Conservation (phyloP, 2,329 filamentous ascomycete species). For the Nemania sp. region DNA sequence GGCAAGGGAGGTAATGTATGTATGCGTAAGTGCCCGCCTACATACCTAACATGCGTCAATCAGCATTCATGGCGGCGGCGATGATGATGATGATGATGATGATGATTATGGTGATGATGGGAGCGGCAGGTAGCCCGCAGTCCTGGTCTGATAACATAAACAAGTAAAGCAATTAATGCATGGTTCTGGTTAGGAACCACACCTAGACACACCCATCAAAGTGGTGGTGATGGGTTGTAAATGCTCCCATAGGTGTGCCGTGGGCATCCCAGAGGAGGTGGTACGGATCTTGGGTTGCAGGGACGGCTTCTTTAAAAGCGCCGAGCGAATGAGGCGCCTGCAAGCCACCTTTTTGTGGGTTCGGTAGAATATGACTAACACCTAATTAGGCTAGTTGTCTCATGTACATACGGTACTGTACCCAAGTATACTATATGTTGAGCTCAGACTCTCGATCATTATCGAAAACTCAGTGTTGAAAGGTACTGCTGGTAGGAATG, state of each 20-base stretch:
- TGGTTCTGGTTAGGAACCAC: background rate
- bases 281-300: conserved; percentile 14
- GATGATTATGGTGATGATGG: background rate
- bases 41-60: background rate
- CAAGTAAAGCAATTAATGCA: conserved; percentile 3
- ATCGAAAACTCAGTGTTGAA: background rate
- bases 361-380: background rate
- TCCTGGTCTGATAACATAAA: conserved; percentile 23
- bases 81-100: background rate
- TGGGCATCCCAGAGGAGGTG: background rate
- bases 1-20: no score
- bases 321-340: conserved; percentile 27
- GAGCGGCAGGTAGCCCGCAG: background rate
- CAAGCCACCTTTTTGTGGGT: background rate
- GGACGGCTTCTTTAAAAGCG: conserved; percentile 29
- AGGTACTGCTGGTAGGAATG: no score
- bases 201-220: no score
- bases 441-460: background rate
- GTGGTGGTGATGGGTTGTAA: conserved; percentile 13
- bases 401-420: background rate
- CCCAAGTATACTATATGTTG: no score
- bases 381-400: conserved; percentile 31
- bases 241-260: conserved; percentile 13
- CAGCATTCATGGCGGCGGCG: background rate
- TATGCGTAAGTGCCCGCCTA: background rate